Conservation (phyloP, 495 filamentous ascomycete species). For the Aspergillus conjunctus region DNA sequence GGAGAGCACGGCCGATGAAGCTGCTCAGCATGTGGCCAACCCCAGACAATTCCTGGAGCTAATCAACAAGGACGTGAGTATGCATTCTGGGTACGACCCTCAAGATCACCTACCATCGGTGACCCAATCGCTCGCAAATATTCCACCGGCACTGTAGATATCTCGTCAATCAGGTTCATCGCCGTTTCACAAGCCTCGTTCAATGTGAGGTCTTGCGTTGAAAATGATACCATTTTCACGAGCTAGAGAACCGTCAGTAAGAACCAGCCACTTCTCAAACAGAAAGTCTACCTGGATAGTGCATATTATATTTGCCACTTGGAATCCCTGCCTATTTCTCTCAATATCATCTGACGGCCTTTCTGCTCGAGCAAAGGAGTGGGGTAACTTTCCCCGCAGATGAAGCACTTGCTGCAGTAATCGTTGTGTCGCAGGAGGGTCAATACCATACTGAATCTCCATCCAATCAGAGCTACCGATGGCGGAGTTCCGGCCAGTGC, state of each 20-base stretch:
- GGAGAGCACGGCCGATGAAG: not conserved
- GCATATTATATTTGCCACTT: conserved; percentile 14
- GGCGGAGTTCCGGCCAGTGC: not conserved
- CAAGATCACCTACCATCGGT: not conserved
- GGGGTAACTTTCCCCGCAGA: not conserved
- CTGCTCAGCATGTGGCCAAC: not conserved
- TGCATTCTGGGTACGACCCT: not conserved
- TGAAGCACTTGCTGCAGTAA: conserved; percentile 8
- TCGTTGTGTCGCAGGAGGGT: conserved; percentile 1
- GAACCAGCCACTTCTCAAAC: not conserved
- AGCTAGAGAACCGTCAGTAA: not conserved
- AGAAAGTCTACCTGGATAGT: conserved; percentile 7
- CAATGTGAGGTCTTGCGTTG: conserved; percentile 1
- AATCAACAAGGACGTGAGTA: not conserved
- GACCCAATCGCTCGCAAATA: conserved; percentile 6
- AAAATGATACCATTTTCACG: not conserved
- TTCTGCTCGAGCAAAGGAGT: not conserved
- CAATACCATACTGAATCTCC: conserved; percentile 1
- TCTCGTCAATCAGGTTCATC: conserved; percentile 2
- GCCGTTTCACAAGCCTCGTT: conserved; percentile 4
- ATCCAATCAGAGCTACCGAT: not conserved
- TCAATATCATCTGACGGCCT: conserved; percentile 1
- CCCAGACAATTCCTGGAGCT: not conserved
- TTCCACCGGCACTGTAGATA: not conserved
- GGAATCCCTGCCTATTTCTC: conserved; percentile 10